Percentiles rank a stretch among this genome's conserved stretches.
Evolutionary conservation across 2,329 filamentous ascomycete genomes (phyloP).

Genomic region (Cladophialophora bantiana): DNA sequence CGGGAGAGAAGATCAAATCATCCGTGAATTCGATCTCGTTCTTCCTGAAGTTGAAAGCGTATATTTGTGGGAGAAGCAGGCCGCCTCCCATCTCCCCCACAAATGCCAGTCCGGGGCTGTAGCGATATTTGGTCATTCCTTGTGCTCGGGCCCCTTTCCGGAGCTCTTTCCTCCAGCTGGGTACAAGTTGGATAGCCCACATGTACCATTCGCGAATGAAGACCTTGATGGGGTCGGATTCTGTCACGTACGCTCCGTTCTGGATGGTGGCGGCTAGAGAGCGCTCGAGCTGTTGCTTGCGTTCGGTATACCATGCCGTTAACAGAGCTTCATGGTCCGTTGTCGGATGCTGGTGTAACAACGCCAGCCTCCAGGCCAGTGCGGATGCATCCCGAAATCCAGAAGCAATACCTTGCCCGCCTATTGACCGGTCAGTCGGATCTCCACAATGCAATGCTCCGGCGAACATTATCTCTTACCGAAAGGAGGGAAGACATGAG

Average conservation of each 20-base stretch:
- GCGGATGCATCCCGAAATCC: constrained; percentile 51
- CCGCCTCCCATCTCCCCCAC: constrained; percentile 44
- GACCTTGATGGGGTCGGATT: constrained; percentile 43
- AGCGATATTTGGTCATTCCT: constrained; percentile 45
- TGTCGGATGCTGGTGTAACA: constrained; percentile 40
- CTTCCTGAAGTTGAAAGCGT: constrained; percentile 40
- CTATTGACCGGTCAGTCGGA: constrained; percentile 12
- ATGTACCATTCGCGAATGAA: constrained; percentile 46
- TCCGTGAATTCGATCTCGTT: constrained; percentile 44
- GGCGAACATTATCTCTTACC: constrained; percentile 23
- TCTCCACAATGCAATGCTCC: not conserved
- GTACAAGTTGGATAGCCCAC: constrained; percentile 46
- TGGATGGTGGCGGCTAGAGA: constrained; percentile 47
- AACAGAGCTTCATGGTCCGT: constrained; percentile 42
- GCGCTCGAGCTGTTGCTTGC: constrained; percentile 49
- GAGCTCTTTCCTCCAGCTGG: constrained; percentile 43
- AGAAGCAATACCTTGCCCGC: constrained; percentile 52
- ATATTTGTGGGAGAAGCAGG: constrained; percentile 47
- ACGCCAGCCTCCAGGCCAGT: constrained; percentile 49
- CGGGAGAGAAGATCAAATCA: constrained; percentile 43
- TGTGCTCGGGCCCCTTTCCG: constrained; percentile 44
- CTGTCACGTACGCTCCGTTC: constrained; percentile 47
- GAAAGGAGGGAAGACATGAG: constrained; percentile 44
- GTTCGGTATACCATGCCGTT: constrained; percentile 46
- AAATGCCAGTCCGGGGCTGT: constrained; percentile 45